Base-by-base conservation (phyloP, 2,329 filamentous ascomycete genomes). In the Ophiostoma tasmaniense region DNA sequence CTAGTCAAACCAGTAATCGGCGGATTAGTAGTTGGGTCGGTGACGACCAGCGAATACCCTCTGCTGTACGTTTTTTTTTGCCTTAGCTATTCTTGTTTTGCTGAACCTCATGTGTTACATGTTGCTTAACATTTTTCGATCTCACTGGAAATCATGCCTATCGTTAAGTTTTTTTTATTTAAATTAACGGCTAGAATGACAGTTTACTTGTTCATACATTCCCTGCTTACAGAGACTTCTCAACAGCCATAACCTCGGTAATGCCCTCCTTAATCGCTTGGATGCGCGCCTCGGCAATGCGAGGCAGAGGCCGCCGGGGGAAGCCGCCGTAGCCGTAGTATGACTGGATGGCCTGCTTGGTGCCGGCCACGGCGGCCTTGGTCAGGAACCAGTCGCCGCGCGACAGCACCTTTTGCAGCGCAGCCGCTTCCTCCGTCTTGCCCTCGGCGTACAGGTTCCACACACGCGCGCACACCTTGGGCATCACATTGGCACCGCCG, bases 341-440 rank as follows among this genome's bases (percentile, higher is more conserved):
- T 73, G 82, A 87, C 81, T 95, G 88, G 74, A 96, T 88, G 13
- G 90, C 91, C 73, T 86, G 87, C 83, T 96, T 96, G 28, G 92
- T 95, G n/a, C 91, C 92, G 0, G 92, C 89, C 74, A 95, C 92
- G 64, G 90, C 90, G 0, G 89, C 84, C 80, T 93, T 93, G 71
- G 92, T 95, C 68, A 94, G 81, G 61, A 89, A 87, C 91, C 91
- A 96, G 78, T 96, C 92, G 39, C 89, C 89, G 76, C 87, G 88
- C 74, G 89, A 89, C 71, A 96, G 85, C n/a, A 89, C 79, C 78
- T 90, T 90, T 77, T 96, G 92, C 75, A 93, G 80, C 73, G 84
- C 85, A 73, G 89, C 85, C 7, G 92, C 90, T 80, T 96, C 90
- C 50, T 90, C 88, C 69, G 83, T 84, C 80, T 91, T 89, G 61